Evolutionary conservation across 345 rosid genomes (phyloP), one percentile per base, ranked within the genome.

Genomic region (Arabidopsis thaliana): DNA sequence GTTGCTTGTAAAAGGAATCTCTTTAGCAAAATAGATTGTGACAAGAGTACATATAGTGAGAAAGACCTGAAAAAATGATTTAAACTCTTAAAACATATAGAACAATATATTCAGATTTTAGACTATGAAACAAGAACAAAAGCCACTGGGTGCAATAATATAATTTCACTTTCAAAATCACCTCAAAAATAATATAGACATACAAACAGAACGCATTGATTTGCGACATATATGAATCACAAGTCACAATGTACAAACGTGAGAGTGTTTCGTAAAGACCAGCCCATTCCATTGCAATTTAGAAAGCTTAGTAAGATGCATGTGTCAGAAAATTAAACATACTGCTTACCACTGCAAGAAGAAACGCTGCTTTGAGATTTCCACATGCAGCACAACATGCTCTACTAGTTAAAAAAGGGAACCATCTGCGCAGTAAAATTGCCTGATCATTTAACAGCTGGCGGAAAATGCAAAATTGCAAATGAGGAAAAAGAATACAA

Each of bases 341-440:
- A 56, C 20, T 34, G 67, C 93, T 90, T 78, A 95, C 99, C 80
- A 95, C 97, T 28, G 97, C 96, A 65, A 89, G 84, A 77, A 95
- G 93, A 84, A 92, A 92, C 67, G 99, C 97, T 42, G 96, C 99
- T 86, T 95, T 95, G 59, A 95, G 90, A 84, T 92, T 95, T 62
- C 91, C 98, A 65, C 99, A 95, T 61, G 97, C 96, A 78, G 89
- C 97, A 79, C 98, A 95, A 77, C 99, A 90, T 74, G 98, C 99
- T 85, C 80, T 85, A 80, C 78, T 92, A 51, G 73, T 85, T 81
- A 95, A 85, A 86, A 92, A 95, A 62, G 99, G 99, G 87, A 95
- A 95, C 99, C 97, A 92, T 81, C 99, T 95, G 90, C 68, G 34
- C 77, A 53, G 40, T 48, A 79, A 66, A 80, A 50, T 74, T 65